phyloP scores from a whole-genome alignment of 2,329 filamentous ascomycete species.

The Stagonosporopsis cucurbitacearum region DNA sequence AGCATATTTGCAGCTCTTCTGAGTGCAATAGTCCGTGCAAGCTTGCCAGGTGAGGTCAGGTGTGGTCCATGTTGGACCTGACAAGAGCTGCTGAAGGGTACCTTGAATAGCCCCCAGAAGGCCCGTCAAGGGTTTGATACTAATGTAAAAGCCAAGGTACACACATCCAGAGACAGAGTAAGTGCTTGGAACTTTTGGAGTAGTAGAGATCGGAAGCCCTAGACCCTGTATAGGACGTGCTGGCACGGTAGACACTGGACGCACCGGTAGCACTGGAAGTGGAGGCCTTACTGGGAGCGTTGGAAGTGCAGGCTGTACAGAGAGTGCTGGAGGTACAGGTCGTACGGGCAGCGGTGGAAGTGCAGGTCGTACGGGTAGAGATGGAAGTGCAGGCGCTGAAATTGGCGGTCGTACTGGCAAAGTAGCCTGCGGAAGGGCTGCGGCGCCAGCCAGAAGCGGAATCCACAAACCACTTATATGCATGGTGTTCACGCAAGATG shows the following conservation, averaged over 20 bases:
- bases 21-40: background rate
- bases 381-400: background rate
- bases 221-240: background rate
- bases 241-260: background rate
- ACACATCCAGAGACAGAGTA: background rate
- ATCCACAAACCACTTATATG: constrained; percentile 1
- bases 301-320: background rate
- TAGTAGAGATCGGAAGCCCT: background rate
- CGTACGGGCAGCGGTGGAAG: background rate
- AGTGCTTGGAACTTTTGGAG: background rate
- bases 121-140: background rate
- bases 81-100: background rate
- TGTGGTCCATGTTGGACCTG: background rate
- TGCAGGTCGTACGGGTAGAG: background rate
- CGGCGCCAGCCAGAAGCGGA: constrained; percentile 3
- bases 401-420: background rate
- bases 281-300: background rate
- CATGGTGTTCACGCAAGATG: background rate
- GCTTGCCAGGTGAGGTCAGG: background rate
- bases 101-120: background rate
- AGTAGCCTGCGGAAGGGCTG: background rate
- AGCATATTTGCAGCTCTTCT: background rate
- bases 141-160: constrained; percentile 8
- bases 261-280: background rate
- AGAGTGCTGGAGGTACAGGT: background rate